A percentile compares a stretch with the other conserved stretches of the same genome.
Conservation (phyloP, 192 early-diverging fungal genomes). For the Obelidium mucronatum region DNA sequence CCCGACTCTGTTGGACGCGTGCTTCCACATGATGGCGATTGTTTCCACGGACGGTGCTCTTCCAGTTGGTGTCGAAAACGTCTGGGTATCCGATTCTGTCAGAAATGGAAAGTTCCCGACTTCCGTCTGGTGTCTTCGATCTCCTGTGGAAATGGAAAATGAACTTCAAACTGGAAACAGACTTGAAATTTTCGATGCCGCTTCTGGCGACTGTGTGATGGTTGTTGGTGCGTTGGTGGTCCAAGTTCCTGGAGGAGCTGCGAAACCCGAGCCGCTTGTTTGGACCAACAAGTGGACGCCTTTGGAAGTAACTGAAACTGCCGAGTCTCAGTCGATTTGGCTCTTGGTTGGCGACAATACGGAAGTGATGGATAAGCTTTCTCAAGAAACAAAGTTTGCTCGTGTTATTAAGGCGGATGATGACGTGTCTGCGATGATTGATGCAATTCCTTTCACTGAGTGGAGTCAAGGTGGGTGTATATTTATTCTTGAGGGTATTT, state of each 20-base stretch:
- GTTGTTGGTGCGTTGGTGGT: background rate
- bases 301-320: background rate
- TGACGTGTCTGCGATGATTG: background rate
- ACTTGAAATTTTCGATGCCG: background rate
- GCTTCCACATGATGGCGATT: slow-evolving; percentile 22
- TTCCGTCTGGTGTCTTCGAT: background rate
- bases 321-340: background rate
- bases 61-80: background rate
- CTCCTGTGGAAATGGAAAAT: background rate
- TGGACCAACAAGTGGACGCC: background rate
- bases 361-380: background rate
- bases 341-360: background rate
- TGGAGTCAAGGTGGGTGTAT: background rate
- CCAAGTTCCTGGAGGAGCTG: background rate
- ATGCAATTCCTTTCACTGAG: background rate
- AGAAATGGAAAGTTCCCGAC: background rate
- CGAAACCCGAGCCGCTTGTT: background rate
- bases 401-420: background rate
- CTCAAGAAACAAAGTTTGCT: background rate
- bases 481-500: background rate
- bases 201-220: background rate
- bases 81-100: background rate
- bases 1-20: slow-evolving; percentile 4
- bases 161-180: background rate
- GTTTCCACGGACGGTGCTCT: background rate